Base-by-base conservation (phyloP, 2,329 filamentous ascomycete genomes). In the Aureobasidium melanogenum region DNA sequence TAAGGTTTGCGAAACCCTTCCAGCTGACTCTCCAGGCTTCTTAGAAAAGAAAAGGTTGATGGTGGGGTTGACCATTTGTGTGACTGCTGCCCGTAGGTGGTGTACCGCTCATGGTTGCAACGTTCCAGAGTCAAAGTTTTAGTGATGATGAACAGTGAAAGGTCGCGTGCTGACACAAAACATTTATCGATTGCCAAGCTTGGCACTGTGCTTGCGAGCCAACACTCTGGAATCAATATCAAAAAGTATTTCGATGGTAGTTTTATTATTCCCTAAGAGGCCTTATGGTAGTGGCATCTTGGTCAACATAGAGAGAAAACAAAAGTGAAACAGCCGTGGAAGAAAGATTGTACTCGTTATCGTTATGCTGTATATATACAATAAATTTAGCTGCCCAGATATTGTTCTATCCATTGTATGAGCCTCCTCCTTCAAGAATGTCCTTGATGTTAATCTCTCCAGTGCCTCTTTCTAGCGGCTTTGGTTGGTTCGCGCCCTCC, bases 371-470 rank as follows among this genome's bases (percentile, higher is more conserved):
- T 30, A 19, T 17, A 54, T 54, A 24, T 54, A 54, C 19, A 39
- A 24, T 41, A 17, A 12, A n/a, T n/a, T n/a, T n/a, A n/a, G n/a
- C n/a, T n/a, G n/a, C n/a, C n/a, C 50, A 52, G 22, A 36, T n/a
- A 3, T 28, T 52, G 15, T 28, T 8, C 28, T 47, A 57, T 34
- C 54, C 54, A 5, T 46, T 57, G 38, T 57, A 57, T n/a, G 41
- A 46, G 19, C 54, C 54, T 6, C 70, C 71, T n/a, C 76, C 73
- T 64, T 81, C 84, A 22, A 89, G 72, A 19, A 96, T 79, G 73
- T 97, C 92, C 74, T 94, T 96, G 64, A 99, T 81, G 73, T 89
- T 96, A 44, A 96, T 77, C 71, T 96, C 81, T 10, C 90, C 94
- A 65, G 88, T 96, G 0, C 94, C 94, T 66, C 94, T 84, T 66